Evolutionary conservation across 2,329 filamentous ascomycete genomes (phyloP), one percentile per base, ranked within the genome.

Genomic region (Cladobotryum protrusum): DNA sequence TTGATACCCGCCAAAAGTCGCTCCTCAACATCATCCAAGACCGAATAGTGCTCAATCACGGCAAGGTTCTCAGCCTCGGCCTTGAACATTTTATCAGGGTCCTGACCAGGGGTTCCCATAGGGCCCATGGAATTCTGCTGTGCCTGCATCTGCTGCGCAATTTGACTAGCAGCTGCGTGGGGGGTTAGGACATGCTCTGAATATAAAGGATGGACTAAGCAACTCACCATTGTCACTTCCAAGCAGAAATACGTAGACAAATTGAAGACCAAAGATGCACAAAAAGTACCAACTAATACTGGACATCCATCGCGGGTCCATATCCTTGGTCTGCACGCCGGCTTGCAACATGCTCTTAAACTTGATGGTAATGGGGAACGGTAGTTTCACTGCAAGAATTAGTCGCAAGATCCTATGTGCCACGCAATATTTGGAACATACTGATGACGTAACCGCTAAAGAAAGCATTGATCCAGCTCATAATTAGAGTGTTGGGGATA

Each of bases 381-480:
- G 93, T 20, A 99, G 72, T 83, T 96, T 96, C 81, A 99, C 90
- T 81, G 49, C 12, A 3, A n/a, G 44, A 13, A 52, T 68, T 56
- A 65, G 60, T 42, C 3, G 50, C 12, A 9, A 3, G 17, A 4
- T 33, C 4, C 11, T 6, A 11, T 6, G 24, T 34, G 6, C n/a
- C 19, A 3, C 17, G 19, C 1, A 1, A 24, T 18, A n/a, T 3
- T 11, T 29, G 2, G 1, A n/a, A 65, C 64, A 42, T 76, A 95
- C 89, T 89, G 55, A 99, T 96, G 43, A 99, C 93, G 65, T 96
- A 99, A 32, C 93, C 93, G 47, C 89, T 95, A 63, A 99, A 99
- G 67, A 97, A 99, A 0, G 93, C 91, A 72, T 99, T 99, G 67
- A 99, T 97, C 93, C 93, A 99, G 58, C 92, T 93, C 93, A 99